Evolutionary conservation across 208 protist genomes (phyloP).

Genomic region (Trypanosoma rangeli): DNA sequence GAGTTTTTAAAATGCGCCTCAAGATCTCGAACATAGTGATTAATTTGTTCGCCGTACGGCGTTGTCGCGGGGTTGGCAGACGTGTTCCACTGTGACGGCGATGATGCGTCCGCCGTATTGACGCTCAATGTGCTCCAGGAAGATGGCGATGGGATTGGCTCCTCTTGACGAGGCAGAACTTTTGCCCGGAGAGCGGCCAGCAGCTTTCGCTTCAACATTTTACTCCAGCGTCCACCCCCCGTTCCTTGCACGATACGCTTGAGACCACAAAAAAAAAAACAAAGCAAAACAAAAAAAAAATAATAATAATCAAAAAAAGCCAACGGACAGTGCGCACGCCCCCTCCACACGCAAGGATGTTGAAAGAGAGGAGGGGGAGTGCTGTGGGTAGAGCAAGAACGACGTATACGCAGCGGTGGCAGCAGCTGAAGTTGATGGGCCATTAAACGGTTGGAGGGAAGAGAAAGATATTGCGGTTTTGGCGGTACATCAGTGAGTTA

Average conservation of each 20-base stretch:
- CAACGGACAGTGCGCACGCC: too few species aligned
- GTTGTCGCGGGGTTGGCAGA: neutral
- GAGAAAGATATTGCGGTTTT: neutral
- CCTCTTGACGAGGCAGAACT: neutral
- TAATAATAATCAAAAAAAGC: neutral
- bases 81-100: neutral
- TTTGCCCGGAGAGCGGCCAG: neutral
- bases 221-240: neutral
- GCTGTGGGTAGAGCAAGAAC: too few species aligned
- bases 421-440: too few species aligned
- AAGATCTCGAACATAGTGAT: constrained; percentile 47
- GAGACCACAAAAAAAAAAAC: neutral
- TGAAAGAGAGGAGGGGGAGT: too few species aligned
- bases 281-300: neutral
- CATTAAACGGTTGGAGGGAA: too few species aligned
- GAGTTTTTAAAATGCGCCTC: constrained; percentile 25
- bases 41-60: constrained; percentile 51
- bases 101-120: neutral
- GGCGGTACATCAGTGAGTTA: constrained; percentile 1
- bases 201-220: constrained; percentile 4
- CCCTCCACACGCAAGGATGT: too few species aligned
- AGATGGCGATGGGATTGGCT: neutral
- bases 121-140: neutral
- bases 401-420: too few species aligned
- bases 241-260: neutral